A percentile compares a stretch with the other conserved stretches of the same genome.
These are phyloP conservation scores for Cryptosporidium tyzzeri DNA, from an alignment of 169 alveolate genomes.

Conservation along the genomic window DNA sequence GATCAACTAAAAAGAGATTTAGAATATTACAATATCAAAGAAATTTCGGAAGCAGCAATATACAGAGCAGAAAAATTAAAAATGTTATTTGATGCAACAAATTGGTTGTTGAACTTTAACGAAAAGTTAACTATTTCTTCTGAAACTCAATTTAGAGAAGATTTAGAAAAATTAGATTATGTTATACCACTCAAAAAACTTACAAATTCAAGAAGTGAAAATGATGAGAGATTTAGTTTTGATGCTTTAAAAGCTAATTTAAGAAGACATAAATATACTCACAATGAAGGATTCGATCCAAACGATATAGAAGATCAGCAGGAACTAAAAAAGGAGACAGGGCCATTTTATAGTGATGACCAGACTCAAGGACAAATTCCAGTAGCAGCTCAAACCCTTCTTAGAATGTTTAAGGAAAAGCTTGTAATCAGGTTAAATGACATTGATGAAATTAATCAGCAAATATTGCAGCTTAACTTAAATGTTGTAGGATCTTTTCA, in stretches of 20 bases:
- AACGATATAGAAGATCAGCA: conserved; percentile 26
- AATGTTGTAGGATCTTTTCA: conserved; percentile 56
- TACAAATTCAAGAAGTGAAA: not conserved
- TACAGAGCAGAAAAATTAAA: conserved; percentile 50
- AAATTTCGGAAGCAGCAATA: conserved; percentile 39
- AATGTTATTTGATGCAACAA: conserved; percentile 24
- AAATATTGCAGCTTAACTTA: conserved; percentile 27
- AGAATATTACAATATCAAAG: conserved; percentile 33
- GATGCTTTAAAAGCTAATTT: conserved; percentile 25
- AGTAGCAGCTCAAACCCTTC: conserved; percentile 29
- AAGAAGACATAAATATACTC: conserved; percentile 42
- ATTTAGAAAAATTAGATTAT: conserved; percentile 57
- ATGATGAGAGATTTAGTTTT: conserved; percentile 12
- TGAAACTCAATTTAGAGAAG: conserved; percentile 45
- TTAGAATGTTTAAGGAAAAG: conserved; percentile 47
- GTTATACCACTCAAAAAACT: conserved; percentile 1
- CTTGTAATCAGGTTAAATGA: conserved; percentile 26
- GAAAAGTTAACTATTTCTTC: conserved; percentile 41
- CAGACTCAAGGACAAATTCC: conserved; percentile 57
- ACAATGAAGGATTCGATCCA: conserved; percentile 44
- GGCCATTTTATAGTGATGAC: conserved; percentile 24
- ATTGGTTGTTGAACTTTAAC: conserved; percentile 44
- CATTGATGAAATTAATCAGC: conserved; percentile 40
- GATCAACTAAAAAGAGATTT: conserved; percentile 52
- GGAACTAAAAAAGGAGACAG: conserved; percentile 41